A percentile compares a stretch with the other conserved stretches of the same genome.
phyloP scores from a whole-genome alignment of 345 rosid genomes.

The Boechera divaricarpa region DNA sequence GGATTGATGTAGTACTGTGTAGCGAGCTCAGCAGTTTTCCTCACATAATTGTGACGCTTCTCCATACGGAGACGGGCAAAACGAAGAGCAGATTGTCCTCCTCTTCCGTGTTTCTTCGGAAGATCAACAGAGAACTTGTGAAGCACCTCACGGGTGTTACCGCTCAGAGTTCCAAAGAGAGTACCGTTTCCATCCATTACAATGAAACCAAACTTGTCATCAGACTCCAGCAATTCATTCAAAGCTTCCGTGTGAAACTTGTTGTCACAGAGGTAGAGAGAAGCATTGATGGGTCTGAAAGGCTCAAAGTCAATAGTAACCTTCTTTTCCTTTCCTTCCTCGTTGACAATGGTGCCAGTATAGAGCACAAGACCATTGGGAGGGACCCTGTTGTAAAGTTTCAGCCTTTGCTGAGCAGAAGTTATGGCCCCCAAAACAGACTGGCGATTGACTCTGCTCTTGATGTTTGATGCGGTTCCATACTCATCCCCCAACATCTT shows the following conservation, averaged over 20 bases:
- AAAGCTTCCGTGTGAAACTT: not conserved
- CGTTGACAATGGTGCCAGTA: not conserved
- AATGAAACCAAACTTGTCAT: slow-evolving; percentile 3
- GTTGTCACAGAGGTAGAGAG: slow-evolving; percentile 2
- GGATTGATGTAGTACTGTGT: slow-evolving; percentile 3
- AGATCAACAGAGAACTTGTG: slow-evolving; percentile 11
- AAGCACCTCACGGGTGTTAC: slow-evolving; percentile 6
- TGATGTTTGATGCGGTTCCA: not conserved
- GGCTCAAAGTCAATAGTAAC: slow-evolving; percentile 5
- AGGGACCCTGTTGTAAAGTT: slow-evolving; percentile 7
- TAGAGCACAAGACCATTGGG: slow-evolving; percentile 1
- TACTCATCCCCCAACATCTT: slow-evolving; percentile 6
- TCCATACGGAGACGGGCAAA: slow-evolving; percentile 1
- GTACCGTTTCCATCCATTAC: not conserved
- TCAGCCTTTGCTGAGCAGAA: not conserved
- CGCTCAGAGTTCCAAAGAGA: slow-evolving; percentile 6
- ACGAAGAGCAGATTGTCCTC: slow-evolving; percentile 4
- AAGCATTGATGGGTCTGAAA: not conserved
- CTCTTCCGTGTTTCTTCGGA: not conserved
- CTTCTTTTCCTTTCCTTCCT: not conserved
- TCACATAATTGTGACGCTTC: slow-evolving; percentile 6
- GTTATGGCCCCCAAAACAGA: not conserved
- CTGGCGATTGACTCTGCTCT: slow-evolving; percentile 6
- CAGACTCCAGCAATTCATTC: not conserved
- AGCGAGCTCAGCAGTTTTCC: slow-evolving; percentile 12